Percentiles rank a stretch among this genome's conserved stretches.
These are phyloP conservation scores for Aspergillus egyptiacus DNA, from an alignment of 495 filamentous ascomycete genomes.

Conservation along the genomic window DNA sequence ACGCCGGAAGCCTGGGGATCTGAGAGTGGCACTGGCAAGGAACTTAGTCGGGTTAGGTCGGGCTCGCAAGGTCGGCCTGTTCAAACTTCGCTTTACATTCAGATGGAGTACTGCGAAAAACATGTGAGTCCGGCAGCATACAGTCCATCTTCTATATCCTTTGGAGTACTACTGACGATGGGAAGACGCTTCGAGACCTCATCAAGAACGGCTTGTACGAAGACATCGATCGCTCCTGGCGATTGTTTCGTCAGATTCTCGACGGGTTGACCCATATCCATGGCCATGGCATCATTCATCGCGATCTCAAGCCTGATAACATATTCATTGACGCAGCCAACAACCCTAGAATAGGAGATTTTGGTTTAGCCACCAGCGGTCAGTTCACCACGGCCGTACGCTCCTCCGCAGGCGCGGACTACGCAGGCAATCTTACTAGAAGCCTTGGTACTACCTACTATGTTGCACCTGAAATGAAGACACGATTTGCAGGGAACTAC, in stretches of 20 bases:
- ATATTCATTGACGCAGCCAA: slow-evolving; percentile 88
- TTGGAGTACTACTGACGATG: slow-evolving; percentile 12
- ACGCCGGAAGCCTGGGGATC: slow-evolving; percentile 23
- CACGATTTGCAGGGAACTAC: slow-evolving; percentile 64
- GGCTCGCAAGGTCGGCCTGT: slow-evolving; percentile 38
- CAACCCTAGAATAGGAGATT: slow-evolving; percentile 93
- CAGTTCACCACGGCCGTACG: slow-evolving; percentile 56
- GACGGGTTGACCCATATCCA: slow-evolving; percentile 92
- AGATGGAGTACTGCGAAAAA: slow-evolving; percentile 97
- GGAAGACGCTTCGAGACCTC: slow-evolving; percentile 83
- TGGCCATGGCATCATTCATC: slow-evolving; percentile 84
- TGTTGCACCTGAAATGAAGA: slow-evolving; percentile 85
- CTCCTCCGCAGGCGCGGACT: slow-evolving; percentile 39
- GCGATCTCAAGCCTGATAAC: slow-evolving; percentile 97
- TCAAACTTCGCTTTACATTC: slow-evolving; percentile 67
- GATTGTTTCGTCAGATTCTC: slow-evolving; percentile 82
- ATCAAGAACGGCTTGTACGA: slow-evolving; percentile 69
- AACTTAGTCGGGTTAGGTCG: slow-evolving; percentile 31
- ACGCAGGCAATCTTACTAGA: slow-evolving; percentile 61
- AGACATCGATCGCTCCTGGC: slow-evolving; percentile 74
- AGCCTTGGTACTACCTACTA: slow-evolving; percentile 95
- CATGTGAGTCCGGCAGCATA: slow-evolving; percentile 48
- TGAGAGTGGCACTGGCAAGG: slow-evolving; percentile 23
- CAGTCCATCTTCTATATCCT: not conserved
- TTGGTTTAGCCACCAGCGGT: slow-evolving; percentile 86